Conservation (phyloP, 1,284 basidiomycete species). For the Ganoderma multipileum region DNA sequence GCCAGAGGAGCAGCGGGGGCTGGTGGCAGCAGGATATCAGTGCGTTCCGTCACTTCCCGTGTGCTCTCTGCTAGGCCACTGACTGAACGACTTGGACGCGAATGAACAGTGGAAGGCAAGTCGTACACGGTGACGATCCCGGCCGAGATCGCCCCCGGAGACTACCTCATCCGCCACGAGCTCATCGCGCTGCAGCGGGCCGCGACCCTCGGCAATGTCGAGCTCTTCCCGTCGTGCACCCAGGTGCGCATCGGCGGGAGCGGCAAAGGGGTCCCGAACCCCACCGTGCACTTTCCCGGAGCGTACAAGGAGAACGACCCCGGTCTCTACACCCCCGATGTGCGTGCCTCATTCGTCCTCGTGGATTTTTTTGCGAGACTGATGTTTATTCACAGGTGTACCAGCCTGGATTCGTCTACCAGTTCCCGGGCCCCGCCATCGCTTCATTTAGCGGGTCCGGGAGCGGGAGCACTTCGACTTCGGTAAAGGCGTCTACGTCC, state of each 20-base stretch:
- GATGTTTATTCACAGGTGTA: constrained; percentile 39
- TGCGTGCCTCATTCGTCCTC: not conserved
- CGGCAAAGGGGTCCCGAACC: constrained; percentile 46
- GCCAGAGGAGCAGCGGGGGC: constrained; percentile 40
- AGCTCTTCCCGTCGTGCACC: constrained; percentile 74
- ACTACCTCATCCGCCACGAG: constrained; percentile 77
- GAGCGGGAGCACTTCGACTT: not conserved
- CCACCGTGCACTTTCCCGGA: constrained; percentile 67
- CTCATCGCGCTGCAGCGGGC: constrained; percentile 74
- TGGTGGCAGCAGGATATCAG: constrained; percentile 49
- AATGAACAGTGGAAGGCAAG: constrained; percentile 39
- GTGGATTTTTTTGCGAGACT: not conserved
- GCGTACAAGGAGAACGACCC: constrained; percentile 67
- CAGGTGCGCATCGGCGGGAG: constrained; percentile 64
- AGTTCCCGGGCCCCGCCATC: constrained; percentile 45
- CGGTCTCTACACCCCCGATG: constrained; percentile 51
- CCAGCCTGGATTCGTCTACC: constrained; percentile 37
- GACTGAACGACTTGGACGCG: not conserved
- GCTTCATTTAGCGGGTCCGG: not conserved
- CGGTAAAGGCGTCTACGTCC: not conserved
- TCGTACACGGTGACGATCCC: constrained; percentile 63
- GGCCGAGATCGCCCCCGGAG: constrained; percentile 57
- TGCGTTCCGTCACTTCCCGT: constrained; percentile 42
- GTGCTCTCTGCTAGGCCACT: constrained; percentile 41
- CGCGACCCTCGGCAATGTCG: constrained; percentile 55